phyloP scores from a whole-genome alignment of 2,329 filamentous ascomycete genomes.

The Arthrinium phaeospermum region DNA sequence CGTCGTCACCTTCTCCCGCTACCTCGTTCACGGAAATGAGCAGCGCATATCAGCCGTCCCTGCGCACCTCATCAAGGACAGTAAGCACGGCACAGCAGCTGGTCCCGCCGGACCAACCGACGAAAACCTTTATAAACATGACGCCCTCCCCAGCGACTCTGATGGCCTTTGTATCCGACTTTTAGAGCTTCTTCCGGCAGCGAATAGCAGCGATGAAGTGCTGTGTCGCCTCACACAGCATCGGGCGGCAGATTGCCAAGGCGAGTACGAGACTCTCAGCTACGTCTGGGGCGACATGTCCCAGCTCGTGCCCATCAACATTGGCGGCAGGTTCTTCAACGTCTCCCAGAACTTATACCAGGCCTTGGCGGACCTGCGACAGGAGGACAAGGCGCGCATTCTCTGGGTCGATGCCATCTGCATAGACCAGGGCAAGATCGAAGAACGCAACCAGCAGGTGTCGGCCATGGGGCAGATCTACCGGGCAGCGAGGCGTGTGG shows the following conservation, averaged over 20 bases:
- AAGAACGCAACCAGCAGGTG: conserved; percentile 23
- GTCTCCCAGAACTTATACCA: background rate
- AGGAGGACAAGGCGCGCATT: background rate
- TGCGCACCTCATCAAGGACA: background rate
- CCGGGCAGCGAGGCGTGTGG: background rate
- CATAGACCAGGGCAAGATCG: conserved; percentile 22
- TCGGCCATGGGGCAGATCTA: conserved; percentile 25
- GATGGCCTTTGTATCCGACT: background rate
- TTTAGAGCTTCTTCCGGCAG: background rate
- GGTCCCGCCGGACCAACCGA: background rate
- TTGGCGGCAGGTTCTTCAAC: background rate
- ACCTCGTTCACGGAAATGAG: background rate
- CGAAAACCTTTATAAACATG: background rate
- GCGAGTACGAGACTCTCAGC: conserved; percentile 8
- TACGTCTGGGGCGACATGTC: conserved; percentile 16
- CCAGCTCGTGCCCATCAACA: background rate
- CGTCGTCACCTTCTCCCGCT: background rate
- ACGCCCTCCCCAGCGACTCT: background rate
- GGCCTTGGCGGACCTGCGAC: conserved; percentile 1
- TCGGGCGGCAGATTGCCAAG: background rate
- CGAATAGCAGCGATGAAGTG: background rate
- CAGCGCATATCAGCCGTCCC: no score
- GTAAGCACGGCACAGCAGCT: background rate
- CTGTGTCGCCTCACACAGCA: background rate
- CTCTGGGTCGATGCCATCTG: conserved; percentile 28